phyloP scores from a whole-genome alignment of 305 asterid species.

The Fraxinus platypoda region DNA sequence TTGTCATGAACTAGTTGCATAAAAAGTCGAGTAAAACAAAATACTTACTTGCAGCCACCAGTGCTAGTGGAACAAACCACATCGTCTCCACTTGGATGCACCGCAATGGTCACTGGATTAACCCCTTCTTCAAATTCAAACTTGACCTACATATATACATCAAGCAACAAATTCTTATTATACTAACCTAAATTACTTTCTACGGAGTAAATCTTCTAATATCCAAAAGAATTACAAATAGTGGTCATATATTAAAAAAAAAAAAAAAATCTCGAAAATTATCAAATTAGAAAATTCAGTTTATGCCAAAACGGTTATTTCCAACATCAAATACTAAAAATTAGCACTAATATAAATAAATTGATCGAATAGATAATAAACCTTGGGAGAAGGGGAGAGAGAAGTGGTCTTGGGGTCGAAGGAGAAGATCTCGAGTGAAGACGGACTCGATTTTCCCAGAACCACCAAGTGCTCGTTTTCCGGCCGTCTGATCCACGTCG shows the following conservation, averaged over 20 bases:
- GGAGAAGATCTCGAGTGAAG: slow-evolving; percentile 76
- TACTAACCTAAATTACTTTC: not conserved
- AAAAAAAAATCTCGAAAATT: not conserved
- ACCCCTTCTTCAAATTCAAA: slow-evolving; percentile 66
- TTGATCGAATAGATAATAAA: slow-evolving; percentile 16
- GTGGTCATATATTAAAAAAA: not conserved
- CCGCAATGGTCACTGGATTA: slow-evolving; percentile 62
- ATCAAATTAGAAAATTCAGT: not conserved
- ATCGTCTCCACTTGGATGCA: slow-evolving; percentile 82
- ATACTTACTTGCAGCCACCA: slow-evolving; percentile 87
- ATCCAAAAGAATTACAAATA: not conserved
- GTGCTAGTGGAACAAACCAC: slow-evolving; percentile 79
- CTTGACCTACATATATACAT: slow-evolving; percentile 44
- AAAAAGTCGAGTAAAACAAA: not conserved
- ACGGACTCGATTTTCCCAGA: slow-evolving; percentile 63
- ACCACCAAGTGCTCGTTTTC: slow-evolving; percentile 75
- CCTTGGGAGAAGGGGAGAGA: slow-evolving; percentile 80
- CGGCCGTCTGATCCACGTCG: slow-evolving; percentile 91
- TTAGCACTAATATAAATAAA: not conserved
- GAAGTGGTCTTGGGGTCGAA: slow-evolving; percentile 53
- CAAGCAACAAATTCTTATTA: not conserved
- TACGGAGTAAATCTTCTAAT: not conserved
- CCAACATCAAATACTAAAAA: not conserved
- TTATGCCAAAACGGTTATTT: not conserved
- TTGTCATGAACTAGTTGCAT: not conserved